phyloP scores from a whole-genome alignment of 2,329 filamentous ascomycete genomes.

The Colletotrichum tabaci region DNA sequence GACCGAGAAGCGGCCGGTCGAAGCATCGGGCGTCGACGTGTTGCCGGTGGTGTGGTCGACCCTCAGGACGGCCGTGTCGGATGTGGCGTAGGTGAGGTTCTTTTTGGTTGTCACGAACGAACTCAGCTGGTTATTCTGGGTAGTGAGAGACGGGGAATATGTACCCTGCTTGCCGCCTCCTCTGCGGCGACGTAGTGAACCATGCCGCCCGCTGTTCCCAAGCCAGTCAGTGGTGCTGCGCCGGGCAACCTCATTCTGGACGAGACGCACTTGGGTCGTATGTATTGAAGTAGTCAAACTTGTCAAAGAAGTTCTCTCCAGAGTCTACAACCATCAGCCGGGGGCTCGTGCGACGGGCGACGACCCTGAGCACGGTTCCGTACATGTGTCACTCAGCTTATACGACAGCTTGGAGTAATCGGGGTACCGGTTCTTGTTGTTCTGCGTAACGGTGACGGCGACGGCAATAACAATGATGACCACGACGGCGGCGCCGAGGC shows the following conservation, averaged over 20 bases:
- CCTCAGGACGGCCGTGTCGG: constrained; percentile 67
- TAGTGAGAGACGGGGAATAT: constrained; percentile 38
- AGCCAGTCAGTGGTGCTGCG: constrained; percentile 21
- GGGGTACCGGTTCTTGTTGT: constrained; percentile 61
- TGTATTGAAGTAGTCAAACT: constrained; percentile 67
- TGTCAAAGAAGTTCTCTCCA: constrained; percentile 67
- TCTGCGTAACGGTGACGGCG: constrained; percentile 59
- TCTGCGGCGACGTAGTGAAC: constrained; percentile 67
- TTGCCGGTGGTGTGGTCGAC: constrained; percentile 74
- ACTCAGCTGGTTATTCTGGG: constrained; percentile 30
- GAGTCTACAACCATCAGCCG: constrained; percentile 55
- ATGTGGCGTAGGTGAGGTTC: constrained; percentile 74
- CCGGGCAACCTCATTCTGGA: constrained; percentile 23
- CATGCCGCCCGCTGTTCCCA: constrained; percentile 59
- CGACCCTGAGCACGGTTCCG: constrained; percentile 43
- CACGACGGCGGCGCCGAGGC: constrained; percentile 56
- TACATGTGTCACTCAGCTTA: constrained; percentile 64
- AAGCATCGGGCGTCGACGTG: constrained; percentile 62
- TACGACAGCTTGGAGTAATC: constrained; percentile 64
- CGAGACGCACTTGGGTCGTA: constrained; percentile 61
- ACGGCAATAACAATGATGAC: constrained; percentile 66
- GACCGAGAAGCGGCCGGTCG: constrained; percentile 74
- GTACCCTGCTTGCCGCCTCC: constrained; percentile 59
- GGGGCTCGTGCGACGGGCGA: constrained; percentile 24
- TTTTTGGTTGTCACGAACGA: constrained; percentile 44